Evolutionary conservation across 257 asterid species (phyloP).

Genomic region (Przewalskia tangutica): DNA sequence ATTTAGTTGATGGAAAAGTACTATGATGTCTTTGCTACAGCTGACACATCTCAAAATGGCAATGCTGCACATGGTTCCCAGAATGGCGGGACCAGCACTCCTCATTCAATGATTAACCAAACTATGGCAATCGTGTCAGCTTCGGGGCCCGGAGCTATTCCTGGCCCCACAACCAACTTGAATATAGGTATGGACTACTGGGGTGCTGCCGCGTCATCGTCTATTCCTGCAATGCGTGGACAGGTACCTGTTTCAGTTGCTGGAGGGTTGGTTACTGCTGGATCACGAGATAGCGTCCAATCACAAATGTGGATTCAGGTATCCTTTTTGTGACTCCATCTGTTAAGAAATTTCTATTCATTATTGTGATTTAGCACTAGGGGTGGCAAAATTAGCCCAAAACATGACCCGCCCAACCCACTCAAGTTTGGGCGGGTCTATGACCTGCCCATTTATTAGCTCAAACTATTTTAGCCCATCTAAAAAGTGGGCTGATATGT

Average conservation of each 20-base stretch:
- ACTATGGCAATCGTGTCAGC: slow-evolving; percentile 31
- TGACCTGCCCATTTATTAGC: too few species aligned
- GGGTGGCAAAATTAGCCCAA: too few species aligned
- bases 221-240: slow-evolving; percentile 59
- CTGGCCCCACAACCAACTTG: slow-evolving; percentile 85
- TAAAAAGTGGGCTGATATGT: too few species aligned
- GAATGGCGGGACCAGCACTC: slow-evolving; percentile 41
- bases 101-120: slow-evolving; percentile 38
- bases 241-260: slow-evolving; percentile 49
- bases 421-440: too few species aligned
- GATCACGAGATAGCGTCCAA: slow-evolving; percentile 58
- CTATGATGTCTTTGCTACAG: slow-evolving; percentile 26
- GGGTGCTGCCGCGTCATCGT: slow-evolving; percentile 53
- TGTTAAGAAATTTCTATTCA: not conserved
- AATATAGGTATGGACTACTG: slow-evolving; percentile 92
- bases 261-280: slow-evolving; percentile 45
- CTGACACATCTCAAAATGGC: slow-evolving; percentile 60
- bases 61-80: slow-evolving; percentile 43
- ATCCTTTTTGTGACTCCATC: not conserved
- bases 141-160: slow-evolving; percentile 54
- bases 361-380: not conserved
- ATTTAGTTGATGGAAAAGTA: slow-evolving; percentile 7
- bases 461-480: too few species aligned
- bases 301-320: slow-evolving; percentile 80
- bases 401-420: too few species aligned